Conservation (phyloP, 306 rosid species). For the Medicago ruthenica region DNA sequence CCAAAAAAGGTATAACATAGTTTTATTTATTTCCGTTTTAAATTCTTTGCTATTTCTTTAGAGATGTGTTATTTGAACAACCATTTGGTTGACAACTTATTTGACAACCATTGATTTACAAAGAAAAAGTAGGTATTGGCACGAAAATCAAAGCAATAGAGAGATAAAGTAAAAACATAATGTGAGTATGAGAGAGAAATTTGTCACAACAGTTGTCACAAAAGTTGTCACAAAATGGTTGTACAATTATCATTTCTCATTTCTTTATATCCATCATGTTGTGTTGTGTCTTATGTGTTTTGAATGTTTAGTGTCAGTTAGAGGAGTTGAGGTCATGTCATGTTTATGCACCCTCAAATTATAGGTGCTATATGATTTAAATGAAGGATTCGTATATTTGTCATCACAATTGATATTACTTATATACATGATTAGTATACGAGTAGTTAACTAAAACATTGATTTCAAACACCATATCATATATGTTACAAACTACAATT, state of each 20-base stretch:
- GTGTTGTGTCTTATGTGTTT: constrained; percentile 18
- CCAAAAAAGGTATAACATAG: neutral
- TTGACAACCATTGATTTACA: too few species aligned
- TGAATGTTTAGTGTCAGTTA: constrained; percentile 9
- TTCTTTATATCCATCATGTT: neutral
- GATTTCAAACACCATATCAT: neutral
- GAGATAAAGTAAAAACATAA: too few species aligned
- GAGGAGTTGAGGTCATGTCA: constrained; percentile 2
- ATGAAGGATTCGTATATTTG: neutral
- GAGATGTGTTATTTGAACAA: too few species aligned
- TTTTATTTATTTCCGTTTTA: neutral
- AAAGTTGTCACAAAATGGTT: too few species aligned
- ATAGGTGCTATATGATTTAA: constrained; percentile 8
- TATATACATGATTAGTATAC: neutral
- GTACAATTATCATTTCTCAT: too few species aligned
- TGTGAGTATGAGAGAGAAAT: too few species aligned
- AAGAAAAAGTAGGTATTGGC: too few species aligned
- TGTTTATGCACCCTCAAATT: constrained; percentile 1
- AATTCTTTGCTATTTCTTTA: constrained; percentile 3
- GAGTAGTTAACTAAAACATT: neutral
- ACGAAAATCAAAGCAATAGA: too few species aligned
- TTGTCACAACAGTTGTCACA: too few species aligned
- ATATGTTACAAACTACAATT: constrained; percentile 3
- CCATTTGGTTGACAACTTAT: too few species aligned
- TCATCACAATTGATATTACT: neutral